A percentile compares a stretch with the other conserved stretches of the same genome.
Evolutionary conservation across 2,329 filamentous ascomycete genomes (phyloP).

Genomic region (Botrytis fabae): DNA sequence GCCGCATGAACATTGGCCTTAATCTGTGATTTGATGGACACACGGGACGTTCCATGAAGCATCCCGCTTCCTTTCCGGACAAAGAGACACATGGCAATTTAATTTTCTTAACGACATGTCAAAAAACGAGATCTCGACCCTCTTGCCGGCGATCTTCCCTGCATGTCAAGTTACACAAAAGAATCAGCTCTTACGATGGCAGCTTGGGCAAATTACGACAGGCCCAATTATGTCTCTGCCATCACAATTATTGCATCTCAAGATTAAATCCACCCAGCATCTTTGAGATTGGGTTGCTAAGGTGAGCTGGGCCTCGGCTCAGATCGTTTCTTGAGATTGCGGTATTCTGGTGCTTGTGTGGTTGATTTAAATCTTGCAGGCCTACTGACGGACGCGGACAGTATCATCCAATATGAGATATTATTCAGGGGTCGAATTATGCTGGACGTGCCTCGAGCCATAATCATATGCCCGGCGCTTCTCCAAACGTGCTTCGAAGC

Average conservation of each 20-base stretch:
- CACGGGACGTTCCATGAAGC: constrained; percentile 1
- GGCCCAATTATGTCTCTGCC: background rate
- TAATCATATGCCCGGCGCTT: constrained; percentile 13
- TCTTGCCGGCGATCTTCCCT: constrained; percentile 16
- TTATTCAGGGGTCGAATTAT: constrained; percentile 15
- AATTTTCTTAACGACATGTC: constrained; percentile 13
- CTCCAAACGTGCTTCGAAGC: constrained; percentile 6
- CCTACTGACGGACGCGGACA: constrained; percentile 15
- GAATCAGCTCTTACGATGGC: constrained; percentile 13
- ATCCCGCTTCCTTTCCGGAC: constrained; percentile 2
- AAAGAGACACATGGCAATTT: constrained; percentile 15
- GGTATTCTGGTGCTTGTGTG: background rate
- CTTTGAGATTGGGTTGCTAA: background rate
- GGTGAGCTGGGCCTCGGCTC: background rate
- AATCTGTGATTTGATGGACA: constrained; percentile 1
- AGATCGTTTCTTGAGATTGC: background rate
- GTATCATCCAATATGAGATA: constrained; percentile 23
- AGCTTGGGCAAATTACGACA: constrained; percentile 3
- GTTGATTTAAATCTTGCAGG: constrained; percentile 2
- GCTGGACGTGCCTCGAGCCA: background rate
- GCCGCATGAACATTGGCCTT: background rate
- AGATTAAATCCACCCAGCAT: background rate
- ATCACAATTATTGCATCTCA: background rate
- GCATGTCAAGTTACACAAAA: constrained; percentile 21
- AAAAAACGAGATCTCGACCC: constrained; percentile 21